Percentiles rank a stretch among this genome's conserved stretches.
These are phyloP conservation scores for Candida dajiaensis DNA, from an alignment of 805 yeast genomes.

Conservation along the genomic window DNA sequence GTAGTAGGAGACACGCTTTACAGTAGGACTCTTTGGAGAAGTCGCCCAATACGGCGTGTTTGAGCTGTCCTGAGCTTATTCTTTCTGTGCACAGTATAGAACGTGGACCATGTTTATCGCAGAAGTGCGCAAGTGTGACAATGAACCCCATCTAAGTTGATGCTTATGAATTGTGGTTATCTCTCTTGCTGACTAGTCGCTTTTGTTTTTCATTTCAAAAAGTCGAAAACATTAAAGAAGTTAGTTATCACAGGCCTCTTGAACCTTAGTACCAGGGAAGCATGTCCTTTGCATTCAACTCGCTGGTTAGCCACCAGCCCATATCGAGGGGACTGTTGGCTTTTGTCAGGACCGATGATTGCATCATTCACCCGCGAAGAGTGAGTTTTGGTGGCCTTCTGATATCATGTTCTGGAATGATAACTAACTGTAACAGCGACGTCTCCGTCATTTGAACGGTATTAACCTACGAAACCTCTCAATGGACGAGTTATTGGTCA, in stretches of 20 bases:
- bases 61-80: constrained; percentile 21
- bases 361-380: constrained; percentile 15
- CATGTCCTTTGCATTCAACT: neutral
- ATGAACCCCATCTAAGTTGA: constrained; percentile 25
- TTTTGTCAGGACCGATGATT: constrained; percentile 8
- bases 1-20: constrained; percentile 50
- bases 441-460: constrained; percentile 18
- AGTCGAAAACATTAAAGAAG: neutral
- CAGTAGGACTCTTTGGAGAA: constrained; percentile 46
- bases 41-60: constrained; percentile 27
- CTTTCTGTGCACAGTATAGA: constrained; percentile 58
- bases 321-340: neutral
- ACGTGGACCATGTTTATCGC: constrained; percentile 74
- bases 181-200: neutral
- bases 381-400: constrained; percentile 2
- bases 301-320: neutral
- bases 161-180: neutral
- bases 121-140: constrained; percentile 62
- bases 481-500: neutral
- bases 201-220: neutral
- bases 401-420: neutral
- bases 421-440: constrained; percentile 12
- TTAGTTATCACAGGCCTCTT: neutral
- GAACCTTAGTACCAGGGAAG: neutral
- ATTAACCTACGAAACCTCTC: constrained; percentile 16